Base-by-base conservation (phyloP, 2,329 filamentous ascomycete species). In the Microsporum canis region DNA sequence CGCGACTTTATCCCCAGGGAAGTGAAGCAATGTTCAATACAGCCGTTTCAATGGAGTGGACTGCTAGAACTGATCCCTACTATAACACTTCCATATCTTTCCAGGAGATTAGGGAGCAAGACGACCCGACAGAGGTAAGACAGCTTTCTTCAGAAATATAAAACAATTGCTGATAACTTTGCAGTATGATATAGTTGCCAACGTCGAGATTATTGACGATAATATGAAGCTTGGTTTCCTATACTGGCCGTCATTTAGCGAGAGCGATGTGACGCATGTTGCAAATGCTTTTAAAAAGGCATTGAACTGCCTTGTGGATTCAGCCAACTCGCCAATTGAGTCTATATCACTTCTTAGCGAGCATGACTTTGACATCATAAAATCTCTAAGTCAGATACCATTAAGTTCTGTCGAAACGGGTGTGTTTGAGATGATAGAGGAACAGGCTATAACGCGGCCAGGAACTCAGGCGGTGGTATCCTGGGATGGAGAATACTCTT, bases 401-500 rank as follows among this genome's bases (percentile, higher is more conserved):
- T n/a, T 55, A 5, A 4, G 5, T 23, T 34, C 12, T 4, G 31
- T 34, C n/a, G 51, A 36, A 27, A 55, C 31, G 5, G 8, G 31
- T 36, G 23, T 55, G 12, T 55, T 55, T 36, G 31, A 36, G 2
- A n/a, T 31, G 29, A 58, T 65, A 31, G 57, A 57, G 23, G 36
- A 62, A 57, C 53, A 60, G 14, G 61, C 57, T 12, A 41, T 36
- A 10, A 33, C 10, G 36, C 14, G 57, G 8, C 53, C 61, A 27
- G 55, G 60, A 10, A 27, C 57, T 23, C 55, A 56, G 29, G 70
- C 69, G 6, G 62, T 71, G n/a, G 56, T 60, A 45, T 66, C 70
- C 1, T 71, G 69, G 69, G 70, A 72, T 61, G 69, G 70, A 5
- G 60, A 64, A 6, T 62, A 70, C 14, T 67, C 69, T 0, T 72